Base-by-base conservation (phyloP, 2,329 filamentous ascomycete genomes). In the Chaetomium sp. region DNA sequence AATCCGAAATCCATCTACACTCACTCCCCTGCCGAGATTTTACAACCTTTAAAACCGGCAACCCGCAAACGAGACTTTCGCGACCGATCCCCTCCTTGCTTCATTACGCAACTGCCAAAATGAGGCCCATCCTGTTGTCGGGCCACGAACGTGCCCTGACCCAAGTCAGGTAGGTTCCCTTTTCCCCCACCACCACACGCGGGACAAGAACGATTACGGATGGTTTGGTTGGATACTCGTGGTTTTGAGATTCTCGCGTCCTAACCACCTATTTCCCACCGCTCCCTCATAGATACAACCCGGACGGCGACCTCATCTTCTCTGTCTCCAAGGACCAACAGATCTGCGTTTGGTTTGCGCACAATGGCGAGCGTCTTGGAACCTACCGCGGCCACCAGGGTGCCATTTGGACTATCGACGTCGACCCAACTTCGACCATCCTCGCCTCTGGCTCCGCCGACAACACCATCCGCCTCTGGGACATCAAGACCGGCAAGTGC, bases 391-490 rank as follows among this genome's bases (percentile, higher is more conserved):
- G 94, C 73, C 94, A 99, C 77, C 88, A 95, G 74, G 94, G 94
- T 76, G 92, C 94, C 67, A 88, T 99, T 78, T 99, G 94, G 94
- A 96, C 94, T 61, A 88, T 99, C 74, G 94, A 99, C 71, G 87
- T 96, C 69, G 89, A 96, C 77, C 91, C 92, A 63, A 91, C 91
- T 68, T 89, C 87, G 62, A 89, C 88, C 68, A 84, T 99, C 70
- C 86, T 97, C 70, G 94, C 92, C 69, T 95, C 89, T 59, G 94
- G 94, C 68, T 94, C 91, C 66, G 94, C 94, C 74, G 94, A 99
- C 79, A 97, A 97, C 81, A 96, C 92, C 45, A 92, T 99, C 75
- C 86, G 91, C 69, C 81, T 99, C 68, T 99, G 94, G 94, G 91
- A 99, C 71, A 82, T 96, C 72, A 88, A 91, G 81, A 88, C 88